phyloP scores from a whole-genome alignment of 192 early-diverging fungal genomes.

The Coemansia brasiliensis region DNA sequence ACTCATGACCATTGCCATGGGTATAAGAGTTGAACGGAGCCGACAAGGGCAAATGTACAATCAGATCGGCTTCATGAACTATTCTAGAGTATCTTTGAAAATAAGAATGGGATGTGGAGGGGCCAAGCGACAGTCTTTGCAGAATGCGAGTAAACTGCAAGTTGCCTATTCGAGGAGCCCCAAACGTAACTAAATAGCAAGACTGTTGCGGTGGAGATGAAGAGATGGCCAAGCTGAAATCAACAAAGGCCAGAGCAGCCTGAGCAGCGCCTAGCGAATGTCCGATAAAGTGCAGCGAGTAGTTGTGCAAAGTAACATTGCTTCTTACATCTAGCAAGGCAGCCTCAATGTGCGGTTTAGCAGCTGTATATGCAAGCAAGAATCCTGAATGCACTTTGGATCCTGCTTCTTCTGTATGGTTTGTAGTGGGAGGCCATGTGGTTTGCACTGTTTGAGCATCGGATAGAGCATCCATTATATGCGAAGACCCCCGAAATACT shows the following conservation, averaged over 20 bases:
- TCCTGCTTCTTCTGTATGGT: not conserved
- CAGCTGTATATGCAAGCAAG: conserved; percentile 30
- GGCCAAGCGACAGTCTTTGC: no score
- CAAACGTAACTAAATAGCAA: conserved; percentile 25
- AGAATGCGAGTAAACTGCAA: conserved; percentile 12
- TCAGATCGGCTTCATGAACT: conserved; percentile 34
- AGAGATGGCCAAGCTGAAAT: not conserved
- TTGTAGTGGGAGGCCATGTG: conserved; percentile 9
- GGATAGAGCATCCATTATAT: conserved; percentile 31
- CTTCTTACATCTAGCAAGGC: conserved; percentile 1
- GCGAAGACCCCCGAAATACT: conserved; percentile 38
- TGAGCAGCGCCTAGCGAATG: conserved; percentile 48
- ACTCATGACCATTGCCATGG: conserved; percentile 24
- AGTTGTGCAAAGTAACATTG: not conserved
- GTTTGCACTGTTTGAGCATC: conserved; percentile 20
- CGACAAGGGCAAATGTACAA: conserved; percentile 26
- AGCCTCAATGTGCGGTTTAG: not conserved
- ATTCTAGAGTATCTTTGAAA: conserved; percentile 7
- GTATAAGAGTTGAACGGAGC: conserved; percentile 17
- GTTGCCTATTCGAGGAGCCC: conserved; percentile 41
- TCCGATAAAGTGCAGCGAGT: conserved; percentile 31
- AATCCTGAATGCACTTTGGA: conserved; percentile 38
- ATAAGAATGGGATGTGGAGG: no score
- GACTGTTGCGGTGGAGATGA: no score
- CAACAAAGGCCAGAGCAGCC: conserved; percentile 26